Percentiles rank a stretch among this genome's conserved stretches.
These are phyloP conservation scores for Suillus ampliporus DNA, from an alignment of 768 basidiomycete species.

Conservation along the genomic window DNA sequence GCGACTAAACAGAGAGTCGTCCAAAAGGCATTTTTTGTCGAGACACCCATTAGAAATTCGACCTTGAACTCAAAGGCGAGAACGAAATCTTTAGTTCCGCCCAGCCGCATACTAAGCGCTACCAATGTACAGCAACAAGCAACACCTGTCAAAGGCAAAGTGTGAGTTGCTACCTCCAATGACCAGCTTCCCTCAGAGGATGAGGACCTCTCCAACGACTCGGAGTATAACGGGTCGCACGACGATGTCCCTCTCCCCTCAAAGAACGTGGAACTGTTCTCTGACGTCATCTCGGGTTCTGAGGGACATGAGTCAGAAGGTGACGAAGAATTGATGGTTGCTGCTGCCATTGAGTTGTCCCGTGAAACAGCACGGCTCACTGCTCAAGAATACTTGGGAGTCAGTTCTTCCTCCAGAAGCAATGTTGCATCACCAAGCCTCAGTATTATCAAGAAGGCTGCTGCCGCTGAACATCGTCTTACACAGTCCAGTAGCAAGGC, in stretches of 20 bases:
- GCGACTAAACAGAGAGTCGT: slow-evolving; percentile 42
- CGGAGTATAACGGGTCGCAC: slow-evolving; percentile 59
- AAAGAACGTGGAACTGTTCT: neutral
- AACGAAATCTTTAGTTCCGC: slow-evolving; percentile 11
- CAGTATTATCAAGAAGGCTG: slow-evolving; percentile 46
- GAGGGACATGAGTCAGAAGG: slow-evolving; percentile 31
- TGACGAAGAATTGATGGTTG: slow-evolving; percentile 52
- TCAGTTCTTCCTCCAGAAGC: slow-evolving; percentile 32
- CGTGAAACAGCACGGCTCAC: slow-evolving; percentile 42
- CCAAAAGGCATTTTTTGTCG: slow-evolving; percentile 29
- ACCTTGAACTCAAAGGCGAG: slow-evolving; percentile 32
- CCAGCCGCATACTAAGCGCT: slow-evolving; percentile 22
- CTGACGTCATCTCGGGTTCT: slow-evolving; percentile 38
- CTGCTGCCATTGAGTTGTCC: slow-evolving; percentile 62
- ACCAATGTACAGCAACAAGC: slow-evolving; percentile 13
- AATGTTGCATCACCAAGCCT: slow-evolving; percentile 34
- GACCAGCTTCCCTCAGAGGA: slow-evolving; percentile 37
- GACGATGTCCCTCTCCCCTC: slow-evolving; percentile 9
- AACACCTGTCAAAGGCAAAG: slow-evolving; percentile 31
- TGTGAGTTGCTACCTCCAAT: slow-evolving; percentile 31
- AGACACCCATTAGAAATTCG: slow-evolving; percentile 11
- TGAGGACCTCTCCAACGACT: slow-evolving; percentile 51
- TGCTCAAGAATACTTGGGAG: slow-evolving; percentile 35
- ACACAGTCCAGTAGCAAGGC: slow-evolving; percentile 14
- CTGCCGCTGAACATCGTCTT: slow-evolving; percentile 60